Percentiles rank a stretch among this genome's conserved stretches.
Evolutionary conservation across 495 filamentous ascomycete genomes (phyloP).

Genomic region (Penicillium cosmopolitanum): DNA sequence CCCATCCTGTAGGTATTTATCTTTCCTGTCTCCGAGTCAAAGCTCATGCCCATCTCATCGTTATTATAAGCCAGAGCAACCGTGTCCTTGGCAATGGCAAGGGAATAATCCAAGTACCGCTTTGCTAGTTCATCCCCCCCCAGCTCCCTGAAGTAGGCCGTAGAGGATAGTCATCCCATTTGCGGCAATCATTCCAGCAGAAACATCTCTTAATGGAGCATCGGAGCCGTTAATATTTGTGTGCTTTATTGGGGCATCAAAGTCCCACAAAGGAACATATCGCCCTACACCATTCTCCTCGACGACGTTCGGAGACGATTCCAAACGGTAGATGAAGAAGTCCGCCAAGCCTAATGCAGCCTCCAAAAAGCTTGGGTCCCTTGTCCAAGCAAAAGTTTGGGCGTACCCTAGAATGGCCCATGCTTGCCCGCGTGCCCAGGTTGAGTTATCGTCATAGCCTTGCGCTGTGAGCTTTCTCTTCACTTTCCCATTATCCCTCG

Average conservation of each 20-base stretch:
- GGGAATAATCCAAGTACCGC: background rate
- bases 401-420: conserved; percentile 53
- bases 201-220: background rate
- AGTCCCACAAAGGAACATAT: conserved; percentile 39
- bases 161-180: background rate
- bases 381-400: conserved; percentile 48
- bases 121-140: background rate
- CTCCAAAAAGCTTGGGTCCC: conserved; percentile 38
- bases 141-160: background rate
- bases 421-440: conserved; percentile 50
- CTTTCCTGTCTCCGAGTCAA: background rate
- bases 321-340: conserved; percentile 38
- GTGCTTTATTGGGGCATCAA: conserved; percentile 38
- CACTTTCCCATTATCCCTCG: conserved; percentile 25
- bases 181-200: background rate
- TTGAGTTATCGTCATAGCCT: conserved; percentile 43
- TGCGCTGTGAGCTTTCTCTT: conserved; percentile 42
- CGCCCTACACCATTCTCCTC: conserved; percentile 9
- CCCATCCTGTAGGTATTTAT: background rate
- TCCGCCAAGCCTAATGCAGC: conserved; percentile 35
- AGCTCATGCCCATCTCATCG: background rate
- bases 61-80: background rate
- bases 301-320: conserved; percentile 15
- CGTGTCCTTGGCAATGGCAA: background rate
- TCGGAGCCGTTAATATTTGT: background rate